Percentiles rank a stretch among this genome's conserved stretches.
phyloP scores from a whole-genome alignment of 2,329 filamentous ascomycete genomes.

The Byssothecium circinans region DNA sequence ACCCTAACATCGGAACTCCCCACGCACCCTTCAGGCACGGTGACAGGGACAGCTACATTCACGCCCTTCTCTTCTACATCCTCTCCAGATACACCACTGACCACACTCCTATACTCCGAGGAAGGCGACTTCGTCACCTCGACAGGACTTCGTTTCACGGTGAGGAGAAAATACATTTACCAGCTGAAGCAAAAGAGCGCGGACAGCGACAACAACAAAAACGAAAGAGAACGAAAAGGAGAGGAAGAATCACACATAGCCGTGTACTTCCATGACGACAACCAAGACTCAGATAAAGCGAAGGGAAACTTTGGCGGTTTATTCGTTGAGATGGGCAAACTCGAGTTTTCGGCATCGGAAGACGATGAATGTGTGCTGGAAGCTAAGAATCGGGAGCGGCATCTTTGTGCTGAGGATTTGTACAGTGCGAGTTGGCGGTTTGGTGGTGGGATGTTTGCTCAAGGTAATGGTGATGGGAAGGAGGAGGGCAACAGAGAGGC shows the following conservation, averaged over 20 bases:
- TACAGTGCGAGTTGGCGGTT: slow-evolving; percentile 74
- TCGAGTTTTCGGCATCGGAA: slow-evolving; percentile 27
- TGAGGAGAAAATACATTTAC: slow-evolving; percentile 71
- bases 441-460: slow-evolving; percentile 44
- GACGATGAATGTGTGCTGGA: slow-evolving; percentile 20
- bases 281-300: slow-evolving; percentile 10
- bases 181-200: slow-evolving; percentile 55
- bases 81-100: slow-evolving; percentile 28
- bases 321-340: slow-evolving; percentile 69
- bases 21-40: slow-evolving; percentile 66
- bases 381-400: slow-evolving; percentile 61
- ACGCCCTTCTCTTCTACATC: slow-evolving; percentile 57
- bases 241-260: slow-evolving; percentile 25
- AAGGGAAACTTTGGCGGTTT: slow-evolving; percentile 70
- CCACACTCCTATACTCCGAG: slow-evolving; percentile 68
- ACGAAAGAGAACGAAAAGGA: slow-evolving; percentile 10
- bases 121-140: slow-evolving; percentile 65
- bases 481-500: slow-evolving; percentile 4
- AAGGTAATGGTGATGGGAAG: slow-evolving; percentile 4
- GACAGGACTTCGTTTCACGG: slow-evolving; percentile 58
- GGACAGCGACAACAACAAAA: slow-evolving; percentile 5
- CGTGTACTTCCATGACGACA: background rate
- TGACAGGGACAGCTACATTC: slow-evolving; percentile 67
- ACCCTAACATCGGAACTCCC: slow-evolving; percentile 58
- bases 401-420: slow-evolving; percentile 72